Percentiles rank a stretch among this genome's conserved stretches.
These are phyloP conservation scores for Alternaria arborescens DNA, from an alignment of 2,329 filamentous ascomycete genomes.

Conservation along the genomic window DNA sequence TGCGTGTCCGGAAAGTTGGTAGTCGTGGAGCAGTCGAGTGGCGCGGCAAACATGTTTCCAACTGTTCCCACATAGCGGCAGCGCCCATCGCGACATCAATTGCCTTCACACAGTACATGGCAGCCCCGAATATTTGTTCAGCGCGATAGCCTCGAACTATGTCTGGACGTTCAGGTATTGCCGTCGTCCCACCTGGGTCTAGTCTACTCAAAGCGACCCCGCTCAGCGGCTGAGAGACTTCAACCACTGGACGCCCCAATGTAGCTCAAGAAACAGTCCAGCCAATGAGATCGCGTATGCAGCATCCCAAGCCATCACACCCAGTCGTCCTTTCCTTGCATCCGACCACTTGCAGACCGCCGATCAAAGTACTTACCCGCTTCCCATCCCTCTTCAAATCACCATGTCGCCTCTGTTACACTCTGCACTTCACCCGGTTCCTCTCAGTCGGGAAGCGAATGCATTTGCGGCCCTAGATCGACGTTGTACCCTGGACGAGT, in stretches of 20 bases:
- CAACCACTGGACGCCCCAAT: constrained; percentile 43
- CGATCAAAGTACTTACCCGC: constrained; percentile 32
- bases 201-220: constrained; percentile 35
- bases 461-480: constrained; percentile 23
- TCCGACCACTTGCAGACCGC: constrained; percentile 41
- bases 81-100: background rate
- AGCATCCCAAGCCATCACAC: constrained; percentile 34
- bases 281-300: constrained; percentile 40
- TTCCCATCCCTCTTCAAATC: constrained; percentile 32
- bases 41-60: constrained; percentile 26
- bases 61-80: background rate
- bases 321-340: constrained; percentile 24
- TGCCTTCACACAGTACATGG: background rate
- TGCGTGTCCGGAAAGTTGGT: constrained; percentile 12
- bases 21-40: constrained; percentile 12
- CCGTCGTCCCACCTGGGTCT: constrained; percentile 11
- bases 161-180: constrained; percentile 13
- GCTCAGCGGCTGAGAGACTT: constrained; percentile 43
- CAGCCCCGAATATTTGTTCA: background rate
- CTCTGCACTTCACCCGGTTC: constrained; percentile 32
- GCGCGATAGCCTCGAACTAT: constrained; percentile 3
- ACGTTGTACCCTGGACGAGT: constrained; percentile 17
- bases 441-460: constrained; percentile 31
- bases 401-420: constrained; percentile 40
- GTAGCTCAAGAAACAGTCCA: constrained; percentile 32